Percentiles rank a stretch among this genome's conserved stretches.
Conservation (phyloP, 1,139 yeast genomes). For the Blastobotrys elegans region DNA sequence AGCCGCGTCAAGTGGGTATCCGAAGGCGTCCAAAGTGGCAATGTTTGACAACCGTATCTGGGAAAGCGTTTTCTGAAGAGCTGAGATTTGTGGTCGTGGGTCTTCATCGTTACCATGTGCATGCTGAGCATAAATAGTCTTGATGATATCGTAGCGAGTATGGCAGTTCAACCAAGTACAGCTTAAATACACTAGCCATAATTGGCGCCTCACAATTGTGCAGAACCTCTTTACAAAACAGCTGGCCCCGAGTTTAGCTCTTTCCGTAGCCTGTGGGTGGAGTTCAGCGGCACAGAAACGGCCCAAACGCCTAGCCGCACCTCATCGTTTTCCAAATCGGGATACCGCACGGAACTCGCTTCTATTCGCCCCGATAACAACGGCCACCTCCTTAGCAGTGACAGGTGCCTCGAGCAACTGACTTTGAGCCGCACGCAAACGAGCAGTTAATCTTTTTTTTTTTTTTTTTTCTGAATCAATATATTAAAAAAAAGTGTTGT, state of each 20-base stretch:
- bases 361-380: conserved; percentile 70
- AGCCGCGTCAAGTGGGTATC: conserved; percentile 68
- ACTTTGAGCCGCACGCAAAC: no score
- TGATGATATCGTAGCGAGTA: conserved; percentile 70
- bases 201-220: conserved; percentile 46
- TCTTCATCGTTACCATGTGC: conserved; percentile 46
- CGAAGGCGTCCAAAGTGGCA: conserved; percentile 73
- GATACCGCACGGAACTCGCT: conserved; percentile 71
- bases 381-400: no score
- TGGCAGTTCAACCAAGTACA: conserved; percentile 78
- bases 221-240: conserved; percentile 30
- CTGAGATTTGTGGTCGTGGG: conserved; percentile 44
- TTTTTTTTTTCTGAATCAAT: no score
- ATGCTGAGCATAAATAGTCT: conserved; percentile 62
- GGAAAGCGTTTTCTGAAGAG: conserved; percentile 60
- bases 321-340: conserved; percentile 66
- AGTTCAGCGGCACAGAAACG: conserved; percentile 56
- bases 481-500: no score
- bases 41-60: conserved; percentile 67
- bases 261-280: conserved; percentile 59
- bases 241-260: conserved; percentile 45
- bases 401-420: no score
- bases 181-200: conserved; percentile 63
- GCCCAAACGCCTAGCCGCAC: conserved; percentile 70
- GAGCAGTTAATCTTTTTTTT: no score